These are phyloP conservation scores for thale cress (Arabidopsis thaliana) DNA, from an alignment of 345 rosid species.

Conservation along the genomic window TAIR10.1 NC_003070.9:6894001-6894500, in stretches of 20 bases:
- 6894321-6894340: slow-evolving; percentile 28
- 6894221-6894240: not conserved
- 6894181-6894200: not conserved
- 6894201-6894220: not conserved
- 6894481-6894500: slow-evolving; percentile 24
- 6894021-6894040: not conserved
- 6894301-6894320: slow-evolving; percentile 10
- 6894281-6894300: slow-evolving; percentile 1
- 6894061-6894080: slow-evolving; percentile 9
- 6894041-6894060: not conserved
- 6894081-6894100: slow-evolving; percentile 15
- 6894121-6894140: not conserved
- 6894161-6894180: slow-evolving; percentile 1
- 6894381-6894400: slow-evolving; percentile 83
- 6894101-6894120: slow-evolving; percentile 18
- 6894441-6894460: slow-evolving; percentile 1
- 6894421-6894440: not conserved
- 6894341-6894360: slow-evolving; percentile 96
- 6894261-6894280: not conserved
- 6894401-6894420: slow-evolving; percentile 50
- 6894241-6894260: slow-evolving; percentile 22
- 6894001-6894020: slow-evolving; percentile 16
- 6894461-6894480: slow-evolving; percentile 35
- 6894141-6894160: not conserved
- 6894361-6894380: slow-evolving; percentile 92